Conservation (phyloP, 495 filamentous ascomycete species). For the Talaromyces thailandensis region DNA sequence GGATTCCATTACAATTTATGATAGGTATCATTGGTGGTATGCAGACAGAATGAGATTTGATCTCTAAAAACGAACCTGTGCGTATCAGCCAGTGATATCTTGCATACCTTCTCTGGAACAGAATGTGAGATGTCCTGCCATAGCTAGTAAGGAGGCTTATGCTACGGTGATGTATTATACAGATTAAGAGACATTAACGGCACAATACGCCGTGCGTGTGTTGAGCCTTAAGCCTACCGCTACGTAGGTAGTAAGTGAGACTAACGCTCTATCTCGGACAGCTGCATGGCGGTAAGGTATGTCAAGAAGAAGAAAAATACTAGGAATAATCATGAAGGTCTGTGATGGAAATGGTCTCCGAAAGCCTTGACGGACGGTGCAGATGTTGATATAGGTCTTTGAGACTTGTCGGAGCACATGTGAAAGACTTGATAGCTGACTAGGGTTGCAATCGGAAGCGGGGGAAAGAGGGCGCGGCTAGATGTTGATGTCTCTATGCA, state of each 20-base stretch:
- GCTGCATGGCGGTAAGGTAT: neutral
- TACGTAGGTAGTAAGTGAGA: neutral
- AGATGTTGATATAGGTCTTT: too few species aligned
- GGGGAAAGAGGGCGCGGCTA: neutral
- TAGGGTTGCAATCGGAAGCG: neutral
- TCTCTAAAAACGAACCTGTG: too few species aligned
- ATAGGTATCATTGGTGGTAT: neutral
- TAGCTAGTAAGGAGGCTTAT: too few species aligned
- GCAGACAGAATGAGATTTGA: neutral
- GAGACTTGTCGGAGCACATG: too few species aligned
- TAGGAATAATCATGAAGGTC: too few species aligned
- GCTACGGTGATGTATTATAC: too few species aligned
- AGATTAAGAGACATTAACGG: neutral
- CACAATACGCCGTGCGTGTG: neutral
- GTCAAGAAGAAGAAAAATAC: neutral
- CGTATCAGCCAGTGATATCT: too few species aligned
- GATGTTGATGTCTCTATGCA: neutral
- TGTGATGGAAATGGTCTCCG: too few species aligned
- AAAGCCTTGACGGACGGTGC: too few species aligned
- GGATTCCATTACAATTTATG: neutral
- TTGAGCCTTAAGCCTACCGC: neutral
- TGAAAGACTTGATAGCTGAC: too few species aligned
- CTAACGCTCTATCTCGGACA: neutral
- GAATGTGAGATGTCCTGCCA: too few species aligned
- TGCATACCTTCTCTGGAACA: too few species aligned